Evolutionary conservation across 2,329 filamentous ascomycete genomes (phyloP).

Genomic region (Tympanopsis confertula): DNA sequence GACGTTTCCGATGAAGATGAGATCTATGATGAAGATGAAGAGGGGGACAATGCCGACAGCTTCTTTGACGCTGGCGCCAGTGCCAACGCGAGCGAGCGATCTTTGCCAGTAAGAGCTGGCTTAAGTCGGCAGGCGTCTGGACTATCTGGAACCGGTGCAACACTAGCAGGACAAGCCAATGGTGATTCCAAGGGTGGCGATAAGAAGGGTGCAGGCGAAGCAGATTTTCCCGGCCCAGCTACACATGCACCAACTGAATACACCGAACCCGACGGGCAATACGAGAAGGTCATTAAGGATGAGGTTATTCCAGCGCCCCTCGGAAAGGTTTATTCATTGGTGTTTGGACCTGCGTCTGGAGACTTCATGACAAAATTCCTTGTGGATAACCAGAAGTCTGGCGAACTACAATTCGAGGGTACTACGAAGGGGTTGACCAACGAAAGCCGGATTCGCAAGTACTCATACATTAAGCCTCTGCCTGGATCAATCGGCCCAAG

Average conservation of each 20-base stretch:
- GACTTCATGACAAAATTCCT: constrained; percentile 81
- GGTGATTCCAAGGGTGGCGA: constrained; percentile 24
- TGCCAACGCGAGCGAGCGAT: constrained; percentile 53
- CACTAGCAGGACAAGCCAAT: constrained; percentile 31
- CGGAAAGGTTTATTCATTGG: constrained; percentile 77
- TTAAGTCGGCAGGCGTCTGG: not conserved
- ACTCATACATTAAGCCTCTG: constrained; percentile 85
- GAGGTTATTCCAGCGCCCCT: constrained; percentile 77
- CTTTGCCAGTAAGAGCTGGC: constrained; percentile 58
- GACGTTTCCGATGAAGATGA: constrained; percentile 34
- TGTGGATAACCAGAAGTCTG: constrained; percentile 74
- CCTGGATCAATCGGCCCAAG: constrained; percentile 75
- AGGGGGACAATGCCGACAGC: constrained; percentile 21
- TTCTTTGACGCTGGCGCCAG: constrained; percentile 68
- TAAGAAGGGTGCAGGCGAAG: too few relatives aligned
- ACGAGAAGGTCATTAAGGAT: constrained; percentile 74
- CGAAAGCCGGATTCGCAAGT: constrained; percentile 65
- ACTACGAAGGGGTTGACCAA: constrained; percentile 68
- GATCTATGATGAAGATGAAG: constrained; percentile 35
- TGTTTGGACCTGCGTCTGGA: constrained; percentile 73
- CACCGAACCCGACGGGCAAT: constrained; percentile 66
- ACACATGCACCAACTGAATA: constrained; percentile 79
- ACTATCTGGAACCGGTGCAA: constrained; percentile 17
- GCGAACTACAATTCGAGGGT: constrained; percentile 68
- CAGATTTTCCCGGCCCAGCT: constrained; percentile 74